Percentiles rank a stretch among this genome's conserved stretches.
Evolutionary conservation across 495 filamentous ascomycete genomes (phyloP).

Genomic region (Tuber indicum): DNA sequence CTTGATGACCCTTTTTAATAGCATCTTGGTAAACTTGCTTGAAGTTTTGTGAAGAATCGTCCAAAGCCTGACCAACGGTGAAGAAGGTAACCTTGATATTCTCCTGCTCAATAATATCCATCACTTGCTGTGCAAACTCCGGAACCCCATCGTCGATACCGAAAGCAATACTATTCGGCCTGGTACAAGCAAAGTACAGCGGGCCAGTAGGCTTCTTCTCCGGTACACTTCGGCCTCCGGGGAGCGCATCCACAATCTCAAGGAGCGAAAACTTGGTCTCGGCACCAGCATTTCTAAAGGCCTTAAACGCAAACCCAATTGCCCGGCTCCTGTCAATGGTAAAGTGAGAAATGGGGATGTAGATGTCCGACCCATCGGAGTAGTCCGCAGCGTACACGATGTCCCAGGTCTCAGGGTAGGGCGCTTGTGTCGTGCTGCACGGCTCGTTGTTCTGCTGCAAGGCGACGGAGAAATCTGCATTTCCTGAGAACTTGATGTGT

Average conservation of each 20-base stretch:
- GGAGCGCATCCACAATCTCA: conserved; percentile 56
- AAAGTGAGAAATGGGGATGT: conserved; percentile 70
- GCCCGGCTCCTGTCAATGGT: conserved; percentile 54
- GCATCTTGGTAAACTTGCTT: conserved; percentile 58
- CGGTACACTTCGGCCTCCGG: conserved; percentile 51
- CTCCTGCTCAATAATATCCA: conserved; percentile 58
- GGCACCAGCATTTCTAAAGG: conserved; percentile 54
- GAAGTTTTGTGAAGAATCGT: conserved; percentile 54
- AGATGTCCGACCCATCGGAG: conserved; percentile 54
- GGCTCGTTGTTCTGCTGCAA: conserved; percentile 63
- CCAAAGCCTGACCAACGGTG: conserved; percentile 60
- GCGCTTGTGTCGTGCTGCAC: conserved; percentile 53
- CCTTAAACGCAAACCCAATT: conserved; percentile 62
- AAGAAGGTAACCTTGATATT: conserved; percentile 69
- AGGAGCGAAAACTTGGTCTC: conserved; percentile 56
- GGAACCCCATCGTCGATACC: conserved; percentile 75
- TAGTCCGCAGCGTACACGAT: conserved; percentile 64
- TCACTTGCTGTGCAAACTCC: conserved; percentile 53
- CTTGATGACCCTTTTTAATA: conserved; percentile 59
- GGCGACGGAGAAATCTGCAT: conserved; percentile 59
- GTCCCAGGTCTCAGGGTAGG: conserved; percentile 68
- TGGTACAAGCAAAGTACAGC: conserved; percentile 59
- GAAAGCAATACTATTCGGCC: conserved; percentile 70
- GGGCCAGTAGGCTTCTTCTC: conserved; percentile 57
- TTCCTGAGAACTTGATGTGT: conserved; percentile 63